These are phyloP conservation scores for Leccinum laetum DNA, from an alignment of 1,284 basidiomycete species.

Conservation along the genomic window DNA sequence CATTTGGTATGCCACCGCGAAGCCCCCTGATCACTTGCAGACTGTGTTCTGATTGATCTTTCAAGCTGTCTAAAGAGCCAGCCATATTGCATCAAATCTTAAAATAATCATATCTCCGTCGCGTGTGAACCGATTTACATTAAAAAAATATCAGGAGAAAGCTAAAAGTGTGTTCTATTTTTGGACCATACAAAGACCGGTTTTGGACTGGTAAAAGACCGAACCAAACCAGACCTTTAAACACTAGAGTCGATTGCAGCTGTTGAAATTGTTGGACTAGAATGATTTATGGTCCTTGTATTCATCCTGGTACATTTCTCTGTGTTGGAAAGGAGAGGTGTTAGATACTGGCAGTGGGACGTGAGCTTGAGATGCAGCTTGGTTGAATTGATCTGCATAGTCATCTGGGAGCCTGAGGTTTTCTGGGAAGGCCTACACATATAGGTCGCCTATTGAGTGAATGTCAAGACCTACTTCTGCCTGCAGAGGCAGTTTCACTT, in stretches of 20 bases:
- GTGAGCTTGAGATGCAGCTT: conserved; percentile 50
- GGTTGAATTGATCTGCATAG: conserved; percentile 50
- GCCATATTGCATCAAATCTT: no score
- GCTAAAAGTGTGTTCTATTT: no score
- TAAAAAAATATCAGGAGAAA: no score
- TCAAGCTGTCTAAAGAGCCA: no score
- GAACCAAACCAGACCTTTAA: no score
- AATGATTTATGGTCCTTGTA: conserved; percentile 32
- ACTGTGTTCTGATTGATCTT: no score
- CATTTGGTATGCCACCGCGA: no score
- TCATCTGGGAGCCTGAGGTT: conserved; percentile 23
- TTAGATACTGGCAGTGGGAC: conserved; percentile 66
- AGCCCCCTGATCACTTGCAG: no score
- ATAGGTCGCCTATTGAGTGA: conserved; percentile 72
- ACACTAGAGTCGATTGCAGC: conserved; percentile 55
- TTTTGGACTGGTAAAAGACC: no score
- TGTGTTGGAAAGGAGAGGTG: background rate
- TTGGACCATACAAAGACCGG: no score
- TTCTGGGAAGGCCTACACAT: conserved; percentile 63
- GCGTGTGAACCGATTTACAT: no score
- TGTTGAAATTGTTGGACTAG: conserved; percentile 74
- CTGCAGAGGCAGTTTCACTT: conserved; percentile 73
- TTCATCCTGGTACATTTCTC: background rate
- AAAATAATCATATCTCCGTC: no score
- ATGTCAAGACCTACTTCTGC: conserved; percentile 69